Evolutionary conservation across 73 alveolate genomes (phyloP), one percentile per base, ranked within the genome.

Genomic region (Paramecium sonneborni): DNA sequence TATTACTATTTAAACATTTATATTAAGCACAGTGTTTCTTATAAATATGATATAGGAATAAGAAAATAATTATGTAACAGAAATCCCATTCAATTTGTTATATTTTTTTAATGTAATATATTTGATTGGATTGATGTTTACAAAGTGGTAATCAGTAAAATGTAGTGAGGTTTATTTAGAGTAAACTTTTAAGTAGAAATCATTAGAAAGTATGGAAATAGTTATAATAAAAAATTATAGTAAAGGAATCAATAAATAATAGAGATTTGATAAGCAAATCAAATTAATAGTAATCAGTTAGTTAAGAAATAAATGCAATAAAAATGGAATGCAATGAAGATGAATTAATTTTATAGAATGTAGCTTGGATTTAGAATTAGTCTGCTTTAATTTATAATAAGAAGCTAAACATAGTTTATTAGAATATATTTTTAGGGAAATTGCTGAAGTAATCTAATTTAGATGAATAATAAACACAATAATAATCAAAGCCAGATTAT

Each of bases 341-440:
- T 72, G 86, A 72, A 20, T 10, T 72, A 7, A 6, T 72, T 18
- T 21, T 37, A 35, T 37, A 72, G 24, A 34, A 72, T 72, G 44
- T 72, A 18, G 38, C 90, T n/a, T 79, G 90, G 90, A 38, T 79
- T 23, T 24, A 38, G 12, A 79, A 79, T 23, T 79, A 43, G 55
- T 79, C 90, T 79, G 90, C 90, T 11, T 43, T 79, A 79, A 76
- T 44, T 23, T 39, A 41, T n/a, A 44, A 79, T 12, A 24, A 79
- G 12, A 46, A 79, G 39, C 55, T 79, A 2, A 44, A 41, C 20
- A 46, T 79, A 79, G 90, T 79, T 39, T 79, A 24, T 26, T 79
- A 79, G 55, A 41, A 26, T 39, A 15, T 79, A 38, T 79, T 23
- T 46, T 79, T 79, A 79, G 90, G 90, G 48, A 79, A 79, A 79